Evolutionary conservation across 2,329 filamentous ascomycete species (phyloP), one percentile per base, ranked within the genome.

Genomic region (Ceratocystiopsis sp.): DNA sequence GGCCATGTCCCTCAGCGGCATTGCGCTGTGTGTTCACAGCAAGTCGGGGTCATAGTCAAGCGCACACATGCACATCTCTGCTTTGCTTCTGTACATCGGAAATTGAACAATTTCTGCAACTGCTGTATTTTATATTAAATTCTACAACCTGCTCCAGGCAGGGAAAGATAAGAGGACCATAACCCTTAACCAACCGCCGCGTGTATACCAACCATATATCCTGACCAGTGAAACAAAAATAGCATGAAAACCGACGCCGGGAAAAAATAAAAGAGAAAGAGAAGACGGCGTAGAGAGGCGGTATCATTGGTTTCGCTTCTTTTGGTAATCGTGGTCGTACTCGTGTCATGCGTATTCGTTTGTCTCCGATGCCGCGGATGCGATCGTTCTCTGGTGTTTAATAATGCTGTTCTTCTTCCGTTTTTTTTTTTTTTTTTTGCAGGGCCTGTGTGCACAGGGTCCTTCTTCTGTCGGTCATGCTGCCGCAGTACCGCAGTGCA

Each of bases 21-120:
- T 94, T 57, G 84, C 70, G 3, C 60, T 94, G 21, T 94, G 86
- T 61, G 86, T 94, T 2, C 73, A 84, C 45, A 78, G 74, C 57
- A 78, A 78, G 54, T 52, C 56, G 11, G 40, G 36, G 29, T 41
- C 25, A 29, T 11, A 29, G 25, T 6, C 51, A 42, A 14, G 38
- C 3, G 11, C 9, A 16, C 10, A 15, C 33, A 19, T 35, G 12
- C 21, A 10, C 11, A 13, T 25, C 15, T 15, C 4, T 3, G 15
- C 34, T 9, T 15, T 4, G 13, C 5, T 17, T 3, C 33, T 17
- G 17, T 38, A 36, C 18, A 18, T 36, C 4, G n/a, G 8, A 11
- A 11, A 16, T 36, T 12, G 11, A 36, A 16, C 17, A 18, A 16
- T 9, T 36, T 7, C n/a, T n/a, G 35, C 35, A 29, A 29, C 2